Base-by-base conservation (phyloP, 2,329 filamentous ascomycete species). In the Colletotrichum australisinense region DNA sequence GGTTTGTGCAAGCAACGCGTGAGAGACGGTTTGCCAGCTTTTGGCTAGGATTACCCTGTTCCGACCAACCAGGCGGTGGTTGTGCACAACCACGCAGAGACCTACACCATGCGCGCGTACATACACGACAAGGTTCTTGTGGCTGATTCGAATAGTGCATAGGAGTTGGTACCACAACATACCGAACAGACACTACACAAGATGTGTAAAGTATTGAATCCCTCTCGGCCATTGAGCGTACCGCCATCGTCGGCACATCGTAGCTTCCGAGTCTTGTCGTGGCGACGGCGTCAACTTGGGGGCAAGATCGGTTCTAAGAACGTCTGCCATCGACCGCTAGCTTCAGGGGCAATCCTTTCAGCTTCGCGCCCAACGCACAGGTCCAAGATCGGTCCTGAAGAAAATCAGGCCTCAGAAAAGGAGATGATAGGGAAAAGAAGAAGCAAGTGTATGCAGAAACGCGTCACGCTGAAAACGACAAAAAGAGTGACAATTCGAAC, bases 401-500 rank as follows among this genome's bases (percentile, higher is more conserved):
- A 56, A 57, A 69, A 11, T 22, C 26, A 35, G 28, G 28, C 16
- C 38, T 7, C 14, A 4, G 60, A 58, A 49, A 57, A 30, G 22
- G 19, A n/a, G 35, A 53, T 7, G 28, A 26, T 28, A 19, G 6
- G 24, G 8, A 60, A 28, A 55, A 19, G 28, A 49, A 63, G 49
- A 63, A 52, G 67, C 67, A 64, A 57, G 60, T 14, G n/a, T 53
- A 16, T 22, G 46, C 8, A 46, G n/a, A 24, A 71, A 46, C 56
- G 56, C 57, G 69, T 68, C 64, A 57, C 35, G 35, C 30, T 22
- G 35, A n/a, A 63, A 66, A 57, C 66, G 30, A 38, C 55, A 59
- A 69, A 24, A 59, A 55, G 42, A 59, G 30, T 3, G 62, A 35
- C 22, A 49, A 22, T 49, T n/a, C 56, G 22, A 22, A 46, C 42